phyloP scores from a whole-genome alignment of 2,329 filamentous ascomycete species.

The Alternaria triticimaculans region DNA sequence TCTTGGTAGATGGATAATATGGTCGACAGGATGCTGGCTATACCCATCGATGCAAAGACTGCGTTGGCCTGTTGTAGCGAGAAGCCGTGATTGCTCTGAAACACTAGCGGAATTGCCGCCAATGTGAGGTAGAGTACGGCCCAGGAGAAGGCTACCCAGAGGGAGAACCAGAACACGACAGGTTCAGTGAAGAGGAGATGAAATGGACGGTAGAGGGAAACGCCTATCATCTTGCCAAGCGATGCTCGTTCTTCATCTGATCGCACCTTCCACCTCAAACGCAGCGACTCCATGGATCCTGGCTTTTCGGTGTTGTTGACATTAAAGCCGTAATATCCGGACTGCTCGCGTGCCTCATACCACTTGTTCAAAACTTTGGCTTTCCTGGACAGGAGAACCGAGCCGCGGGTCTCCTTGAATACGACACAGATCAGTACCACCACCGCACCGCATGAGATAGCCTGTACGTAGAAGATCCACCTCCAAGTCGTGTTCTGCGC shows the following conservation, averaged over 20 bases:
- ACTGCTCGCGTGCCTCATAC: constrained; percentile 74
- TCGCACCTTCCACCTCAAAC: constrained; percentile 80
- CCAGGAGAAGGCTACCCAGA: constrained; percentile 92
- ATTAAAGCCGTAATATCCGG: constrained; percentile 65
- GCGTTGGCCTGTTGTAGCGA: constrained; percentile 70
- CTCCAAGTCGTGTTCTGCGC: constrained; percentile 73
- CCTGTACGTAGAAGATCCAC: constrained; percentile 90
- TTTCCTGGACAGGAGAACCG: constrained; percentile 78
- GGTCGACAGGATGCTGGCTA: constrained; percentile 71
- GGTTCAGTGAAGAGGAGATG: constrained; percentile 77
- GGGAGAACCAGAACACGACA: constrained; percentile 83
- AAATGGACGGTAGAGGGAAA: constrained; percentile 80
- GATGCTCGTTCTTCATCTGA: constrained; percentile 78
- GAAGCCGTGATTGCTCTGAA: constrained; percentile 71
- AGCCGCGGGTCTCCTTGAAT: constrained; percentile 83
- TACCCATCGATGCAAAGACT: constrained; percentile 75
- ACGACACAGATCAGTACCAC: constrained; percentile 70
- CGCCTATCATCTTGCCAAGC: constrained; percentile 71
- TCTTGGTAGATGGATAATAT: constrained; percentile 76
- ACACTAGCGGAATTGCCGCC: constrained; percentile 79
- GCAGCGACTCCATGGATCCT: constrained; percentile 49
- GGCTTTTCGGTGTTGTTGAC: constrained; percentile 43
- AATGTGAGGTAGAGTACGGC: constrained; percentile 87
- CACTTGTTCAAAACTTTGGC: constrained; percentile 76
- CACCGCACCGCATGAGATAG: constrained; percentile 70